These are phyloP conservation scores for Sordariomycetes sp. DNA, from an alignment of 2,329 filamentous ascomycete genomes.

Conservation along the genomic window DNA sequence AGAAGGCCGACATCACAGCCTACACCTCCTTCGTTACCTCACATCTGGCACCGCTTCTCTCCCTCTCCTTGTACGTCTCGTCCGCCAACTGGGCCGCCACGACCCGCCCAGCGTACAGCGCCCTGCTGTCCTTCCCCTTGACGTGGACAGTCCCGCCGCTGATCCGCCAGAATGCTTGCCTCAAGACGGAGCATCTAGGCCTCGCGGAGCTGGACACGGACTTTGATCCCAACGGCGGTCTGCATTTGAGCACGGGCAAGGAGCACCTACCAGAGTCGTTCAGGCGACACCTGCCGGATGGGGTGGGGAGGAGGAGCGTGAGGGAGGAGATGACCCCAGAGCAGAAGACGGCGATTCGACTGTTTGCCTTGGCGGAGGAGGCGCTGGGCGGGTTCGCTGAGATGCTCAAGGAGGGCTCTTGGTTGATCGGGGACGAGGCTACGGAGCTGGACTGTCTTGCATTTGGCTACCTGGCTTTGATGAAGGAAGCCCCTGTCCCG, in stretches of 20 bases:
- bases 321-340: conserved; percentile 57
- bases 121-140: conserved; percentile 73
- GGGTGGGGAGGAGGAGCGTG: conserved; percentile 47
- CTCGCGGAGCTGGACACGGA: conserved; percentile 61
- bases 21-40: conserved; percentile 63
- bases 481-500: conserved; percentile 44
- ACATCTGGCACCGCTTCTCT: conserved; percentile 68
- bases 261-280: conserved; percentile 29
- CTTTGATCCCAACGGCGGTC: conserved; percentile 26
- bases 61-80: conserved; percentile 84
- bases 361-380: conserved; percentile 62
- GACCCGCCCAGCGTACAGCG: conserved; percentile 74
- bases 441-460: conserved; percentile 64
- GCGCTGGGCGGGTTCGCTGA: conserved; percentile 64
- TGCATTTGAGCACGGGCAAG: conserved; percentile 25
- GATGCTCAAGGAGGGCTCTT: conserved; percentile 22
- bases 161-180: conserved; percentile 60
- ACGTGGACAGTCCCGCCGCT: conserved; percentile 78
- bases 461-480: conserved; percentile 70
- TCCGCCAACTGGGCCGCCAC: conserved; percentile 73
- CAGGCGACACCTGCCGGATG: conserved; percentile 24
- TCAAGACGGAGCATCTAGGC: conserved; percentile 60
- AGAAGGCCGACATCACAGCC: conserved; percentile 38
- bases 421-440: conserved; percentile 3
- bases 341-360: conserved; percentile 63